Percentiles rank a stretch among this genome's conserved stretches.
These are phyloP conservation scores for Trypethelium eluteriae DNA, from an alignment of 495 filamentous ascomycete species.

Conservation along the genomic window DNA sequence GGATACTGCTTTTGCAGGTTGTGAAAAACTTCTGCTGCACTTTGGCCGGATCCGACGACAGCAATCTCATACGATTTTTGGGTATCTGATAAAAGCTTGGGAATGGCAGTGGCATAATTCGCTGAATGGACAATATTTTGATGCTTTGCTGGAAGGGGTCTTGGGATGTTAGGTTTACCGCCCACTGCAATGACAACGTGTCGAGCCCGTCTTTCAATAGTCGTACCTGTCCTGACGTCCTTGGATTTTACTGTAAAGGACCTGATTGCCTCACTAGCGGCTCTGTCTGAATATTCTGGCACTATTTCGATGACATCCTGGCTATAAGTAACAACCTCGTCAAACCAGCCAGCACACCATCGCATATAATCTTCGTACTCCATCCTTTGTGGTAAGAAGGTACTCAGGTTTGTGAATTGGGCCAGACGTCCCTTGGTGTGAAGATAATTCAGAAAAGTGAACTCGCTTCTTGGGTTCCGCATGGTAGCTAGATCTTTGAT, in stretches of 20 bases:
- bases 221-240: slow-evolving; percentile 45
- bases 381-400: slow-evolving; percentile 75
- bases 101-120: slow-evolving; percentile 62
- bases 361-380: slow-evolving; percentile 94
- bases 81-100: slow-evolving; percentile 51
- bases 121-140: slow-evolving; percentile 78
- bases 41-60: slow-evolving; percentile 83
- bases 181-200: slow-evolving; percentile 85
- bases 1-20: slow-evolving; percentile 78
- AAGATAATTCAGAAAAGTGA: slow-evolving; percentile 94
- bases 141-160: slow-evolving; percentile 52
- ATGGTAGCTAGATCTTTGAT: slow-evolving; percentile 91
- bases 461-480: slow-evolving; percentile 77
- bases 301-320: slow-evolving; percentile 63
- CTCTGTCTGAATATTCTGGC: slow-evolving; percentile 30
- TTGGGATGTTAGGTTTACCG: slow-evolving; percentile 70
- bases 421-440: slow-evolving; percentile 69
- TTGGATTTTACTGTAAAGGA: slow-evolving; percentile 51
- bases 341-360: slow-evolving; percentile 82
- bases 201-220: slow-evolving; percentile 51
- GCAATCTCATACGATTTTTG: slow-evolving; percentile 61
- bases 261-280: slow-evolving; percentile 38
- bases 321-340: slow-evolving; percentile 67
- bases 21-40: slow-evolving; percentile 90
- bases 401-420: slow-evolving; percentile 81